phyloP scores from a whole-genome alignment of 169 alveolate genomes.

The Plasmodium blacklocki region DNA sequence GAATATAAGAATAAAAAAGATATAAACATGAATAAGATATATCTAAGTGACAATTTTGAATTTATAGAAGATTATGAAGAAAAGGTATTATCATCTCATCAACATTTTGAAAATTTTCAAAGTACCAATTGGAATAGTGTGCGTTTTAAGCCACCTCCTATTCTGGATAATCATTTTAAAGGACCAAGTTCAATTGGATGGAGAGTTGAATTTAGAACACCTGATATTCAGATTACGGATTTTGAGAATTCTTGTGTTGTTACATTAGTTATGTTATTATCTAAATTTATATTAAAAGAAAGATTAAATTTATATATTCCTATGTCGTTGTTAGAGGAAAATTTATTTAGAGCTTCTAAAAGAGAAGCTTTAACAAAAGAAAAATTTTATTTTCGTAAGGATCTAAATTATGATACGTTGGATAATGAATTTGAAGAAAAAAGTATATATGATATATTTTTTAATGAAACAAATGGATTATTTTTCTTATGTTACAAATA shows the following conservation, averaged over 20 bases:
- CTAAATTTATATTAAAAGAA: constrained; percentile 84
- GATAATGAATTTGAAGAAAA: constrained; percentile 76
- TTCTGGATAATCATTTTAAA: constrained; percentile 59
- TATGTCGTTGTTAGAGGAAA: constrained; percentile 92
- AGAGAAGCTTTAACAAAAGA: constrained; percentile 88
- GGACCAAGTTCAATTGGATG: constrained; percentile 81
- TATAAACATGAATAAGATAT: constrained; percentile 3
- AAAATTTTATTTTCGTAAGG: constrained; percentile 89
- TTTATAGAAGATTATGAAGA: constrained; percentile 75
- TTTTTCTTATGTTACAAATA: constrained; percentile 74
- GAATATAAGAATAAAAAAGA: neutral
- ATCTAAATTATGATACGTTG: constrained; percentile 76
- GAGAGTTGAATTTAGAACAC: constrained; percentile 97
- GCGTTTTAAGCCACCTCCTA: constrained; percentile 97
- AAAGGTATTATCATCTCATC: constrained; percentile 64
- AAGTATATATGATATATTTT: constrained; percentile 85
- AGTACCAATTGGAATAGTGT: constrained; percentile 98
- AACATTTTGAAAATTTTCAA: constrained; percentile 95
- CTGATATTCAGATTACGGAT: constrained; percentile 95
- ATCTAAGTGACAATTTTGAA: constrained; percentile 35
- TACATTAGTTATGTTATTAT: constrained; percentile 83
- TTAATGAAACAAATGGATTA: constrained; percentile 84
- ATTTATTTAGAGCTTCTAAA: constrained; percentile 89
- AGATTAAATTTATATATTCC: constrained; percentile 94
- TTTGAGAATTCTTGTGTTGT: constrained; percentile 94